phyloP scores from a whole-genome alignment of 495 filamentous ascomycete genomes.

The Hypoxylon intermedium region DNA sequence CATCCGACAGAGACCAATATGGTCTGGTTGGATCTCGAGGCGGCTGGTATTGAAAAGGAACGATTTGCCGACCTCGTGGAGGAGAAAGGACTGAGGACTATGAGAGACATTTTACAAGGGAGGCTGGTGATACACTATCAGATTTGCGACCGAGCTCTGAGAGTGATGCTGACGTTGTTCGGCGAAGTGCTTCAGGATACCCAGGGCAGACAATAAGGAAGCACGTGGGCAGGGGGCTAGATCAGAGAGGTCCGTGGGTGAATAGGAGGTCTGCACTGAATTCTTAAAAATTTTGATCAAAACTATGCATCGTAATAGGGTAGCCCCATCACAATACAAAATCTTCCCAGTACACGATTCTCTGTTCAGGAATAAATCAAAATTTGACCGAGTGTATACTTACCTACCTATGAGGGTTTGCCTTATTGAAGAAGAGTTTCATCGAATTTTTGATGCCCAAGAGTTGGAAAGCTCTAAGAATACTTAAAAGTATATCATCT shows the following conservation, averaged over 20 bases:
- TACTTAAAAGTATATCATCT: too few relatives aligned
- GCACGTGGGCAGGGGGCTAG: not conserved
- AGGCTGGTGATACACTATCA: not conserved
- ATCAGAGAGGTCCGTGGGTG: not conserved
- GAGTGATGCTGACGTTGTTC: not conserved
- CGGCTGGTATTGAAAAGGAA: not conserved
- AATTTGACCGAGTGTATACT: too few relatives aligned
- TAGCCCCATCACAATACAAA: too few relatives aligned
- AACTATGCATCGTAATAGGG: too few relatives aligned
- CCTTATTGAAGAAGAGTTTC: too few relatives aligned
- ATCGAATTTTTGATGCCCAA: too few relatives aligned
- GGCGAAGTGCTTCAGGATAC: not conserved
- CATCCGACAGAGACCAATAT: slow-evolving; percentile 87
- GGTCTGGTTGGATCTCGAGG: slow-evolving; percentile 85
- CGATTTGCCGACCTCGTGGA: not conserved
- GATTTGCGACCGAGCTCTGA: not conserved
- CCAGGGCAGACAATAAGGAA: not conserved
- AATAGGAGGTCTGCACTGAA: too few relatives aligned
- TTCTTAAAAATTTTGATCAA: too few relatives aligned
- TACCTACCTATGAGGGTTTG: too few relatives aligned
- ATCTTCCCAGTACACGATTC: too few relatives aligned
- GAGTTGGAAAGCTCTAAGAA: too few relatives aligned
- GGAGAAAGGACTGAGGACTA: not conserved
- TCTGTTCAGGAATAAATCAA: too few relatives aligned
- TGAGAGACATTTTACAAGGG: not conserved